Evolutionary conservation across 164 flowering plant genomes (phyloP).

Genomic region (Macadamia tetraphylla): DNA sequence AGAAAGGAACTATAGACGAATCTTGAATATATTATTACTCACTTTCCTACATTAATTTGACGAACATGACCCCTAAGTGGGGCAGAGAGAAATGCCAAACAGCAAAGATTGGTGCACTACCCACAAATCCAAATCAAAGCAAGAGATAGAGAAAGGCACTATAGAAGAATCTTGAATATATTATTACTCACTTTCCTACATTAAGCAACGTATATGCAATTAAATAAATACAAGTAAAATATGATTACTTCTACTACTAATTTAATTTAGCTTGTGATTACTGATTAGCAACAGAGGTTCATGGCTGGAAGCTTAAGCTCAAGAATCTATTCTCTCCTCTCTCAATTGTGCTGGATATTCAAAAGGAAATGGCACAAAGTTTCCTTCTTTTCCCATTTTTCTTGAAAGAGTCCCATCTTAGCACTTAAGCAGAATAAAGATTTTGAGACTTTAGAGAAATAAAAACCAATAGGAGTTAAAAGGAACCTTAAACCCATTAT

Average conservation of each 20-base stretch:
- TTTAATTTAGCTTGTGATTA: background rate
- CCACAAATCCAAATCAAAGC: background rate
- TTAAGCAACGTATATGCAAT: background rate
- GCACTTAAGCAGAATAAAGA: too few relatives aligned
- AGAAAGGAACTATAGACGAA: background rate
- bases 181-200: too few relatives aligned
- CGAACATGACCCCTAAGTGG: too few relatives aligned
- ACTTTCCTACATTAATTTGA: too few relatives aligned
- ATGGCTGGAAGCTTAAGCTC: background rate
- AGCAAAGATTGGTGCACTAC: too few relatives aligned
- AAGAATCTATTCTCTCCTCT: constrained; percentile 1
- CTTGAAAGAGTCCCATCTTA: too few relatives aligned
- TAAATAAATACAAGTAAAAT: background rate
- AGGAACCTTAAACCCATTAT: too few relatives aligned
- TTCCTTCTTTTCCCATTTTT: too few relatives aligned
- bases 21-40: background rate
- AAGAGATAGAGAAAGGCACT: background rate
- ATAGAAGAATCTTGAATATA: background rate
- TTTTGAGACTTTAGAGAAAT: too few relatives aligned
- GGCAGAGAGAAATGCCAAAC: too few relatives aligned
- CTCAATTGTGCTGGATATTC: background rate
- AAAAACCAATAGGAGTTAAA: too few relatives aligned
- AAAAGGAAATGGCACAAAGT: constrained; percentile 2
- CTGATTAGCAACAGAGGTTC: background rate
- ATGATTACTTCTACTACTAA: background rate